Conservation (phyloP, 2,329 filamentous ascomycete genomes). For the Trichocomaceae sp. region DNA sequence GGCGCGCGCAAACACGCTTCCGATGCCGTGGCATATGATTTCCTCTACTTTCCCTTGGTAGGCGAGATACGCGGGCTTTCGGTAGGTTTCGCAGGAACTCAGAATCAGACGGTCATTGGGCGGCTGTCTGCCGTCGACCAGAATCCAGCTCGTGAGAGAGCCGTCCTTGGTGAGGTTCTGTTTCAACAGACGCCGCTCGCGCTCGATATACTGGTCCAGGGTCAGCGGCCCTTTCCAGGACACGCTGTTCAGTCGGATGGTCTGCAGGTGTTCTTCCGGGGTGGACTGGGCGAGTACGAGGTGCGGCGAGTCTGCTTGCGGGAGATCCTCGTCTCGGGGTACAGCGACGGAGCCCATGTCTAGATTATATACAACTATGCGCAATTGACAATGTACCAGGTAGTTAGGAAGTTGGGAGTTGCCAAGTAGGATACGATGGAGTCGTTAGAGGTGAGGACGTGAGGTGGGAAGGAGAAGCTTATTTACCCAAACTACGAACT, state of each 20-base stretch:
- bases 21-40: constrained; percentile 62
- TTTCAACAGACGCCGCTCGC: constrained; percentile 48
- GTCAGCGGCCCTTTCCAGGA: constrained; percentile 54
- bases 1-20: constrained; percentile 69
- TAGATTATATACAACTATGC: too few relatives aligned
- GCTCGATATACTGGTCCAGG: constrained; percentile 50
- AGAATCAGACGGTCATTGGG: constrained; percentile 43
- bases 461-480: background rate
- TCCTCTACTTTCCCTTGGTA: constrained; percentile 52
- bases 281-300: constrained; percentile 51
- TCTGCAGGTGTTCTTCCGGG: constrained; percentile 46
- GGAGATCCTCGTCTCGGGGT: constrained; percentile 29
- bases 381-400: too few relatives aligned
- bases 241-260: constrained; percentile 48
- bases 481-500: background rate
- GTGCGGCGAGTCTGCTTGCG: constrained; percentile 44
- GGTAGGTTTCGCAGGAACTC: constrained; percentile 53
- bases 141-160: constrained; percentile 54
- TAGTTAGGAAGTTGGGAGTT: too few relatives aligned
- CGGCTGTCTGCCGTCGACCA: constrained; percentile 44
- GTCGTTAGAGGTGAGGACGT: too few relatives aligned
- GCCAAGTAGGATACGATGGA: too few relatives aligned
- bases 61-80: constrained; percentile 36
- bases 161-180: constrained; percentile 50
- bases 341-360: constrained; percentile 32